These are phyloP conservation scores for Ceratocystis huliohia DNA, from an alignment of 2,329 filamentous ascomycete species.

Conservation along the genomic window DNA sequence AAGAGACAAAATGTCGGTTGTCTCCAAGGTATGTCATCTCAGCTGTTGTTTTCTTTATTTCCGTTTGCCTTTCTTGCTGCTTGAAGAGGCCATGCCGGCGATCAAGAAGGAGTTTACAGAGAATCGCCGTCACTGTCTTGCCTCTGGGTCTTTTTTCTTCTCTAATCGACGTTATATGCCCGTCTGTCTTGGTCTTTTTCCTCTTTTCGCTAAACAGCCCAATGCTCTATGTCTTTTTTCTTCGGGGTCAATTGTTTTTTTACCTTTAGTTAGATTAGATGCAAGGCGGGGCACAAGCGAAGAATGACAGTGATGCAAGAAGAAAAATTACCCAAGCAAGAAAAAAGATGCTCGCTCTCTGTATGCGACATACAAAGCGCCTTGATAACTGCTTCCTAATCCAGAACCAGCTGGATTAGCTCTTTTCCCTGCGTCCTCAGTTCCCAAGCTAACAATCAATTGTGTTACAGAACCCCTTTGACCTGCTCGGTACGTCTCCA, in stretches of 20 bases:
- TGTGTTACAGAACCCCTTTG: constrained; percentile 71
- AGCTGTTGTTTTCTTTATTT: not conserved
- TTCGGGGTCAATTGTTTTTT: not conserved
- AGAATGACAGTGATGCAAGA: not conserved
- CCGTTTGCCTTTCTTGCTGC: not conserved
- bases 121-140: not conserved
- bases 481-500: constrained; percentile 75
- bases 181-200: not conserved
- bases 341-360: no score
- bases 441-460: not conserved
- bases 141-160: not conserved
- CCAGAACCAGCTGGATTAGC: no score
- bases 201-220: not conserved
- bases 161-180: not conserved
- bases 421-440: no score
- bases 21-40: constrained; percentile 42
- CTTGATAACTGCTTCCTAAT: no score
- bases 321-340: not conserved
- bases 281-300: not conserved
- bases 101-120: no score
- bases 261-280: not conserved
- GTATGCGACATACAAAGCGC: no score
- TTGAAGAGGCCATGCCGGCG: not conserved
- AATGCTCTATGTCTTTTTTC: not conserved
- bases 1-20: constrained; percentile 50